Conservation (phyloP, 371 early-diverging fungal species). For the Circinella umbellata region DNA sequence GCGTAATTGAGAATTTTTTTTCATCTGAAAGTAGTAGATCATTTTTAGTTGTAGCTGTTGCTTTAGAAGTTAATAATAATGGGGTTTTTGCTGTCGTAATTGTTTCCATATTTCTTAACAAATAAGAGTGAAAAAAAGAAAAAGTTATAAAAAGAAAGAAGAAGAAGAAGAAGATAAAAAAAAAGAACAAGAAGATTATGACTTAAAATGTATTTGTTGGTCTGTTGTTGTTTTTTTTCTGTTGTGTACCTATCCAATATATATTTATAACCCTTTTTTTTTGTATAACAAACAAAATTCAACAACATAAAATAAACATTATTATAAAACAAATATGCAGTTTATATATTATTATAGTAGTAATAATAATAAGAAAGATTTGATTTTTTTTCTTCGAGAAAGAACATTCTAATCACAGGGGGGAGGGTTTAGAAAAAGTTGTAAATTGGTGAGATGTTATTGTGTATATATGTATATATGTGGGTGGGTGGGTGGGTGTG, state of each 20-base stretch:
- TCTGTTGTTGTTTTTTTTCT: no score
- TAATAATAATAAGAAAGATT: neutral
- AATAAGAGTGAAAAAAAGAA: neutral
- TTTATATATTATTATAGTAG: no score
- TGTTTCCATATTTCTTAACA: no score
- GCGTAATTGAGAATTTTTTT: conserved; percentile 37
- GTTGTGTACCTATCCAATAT: no score
- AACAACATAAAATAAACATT: neutral
- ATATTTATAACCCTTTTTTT: no score
- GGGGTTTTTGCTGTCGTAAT: neutral
- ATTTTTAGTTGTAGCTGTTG: neutral
- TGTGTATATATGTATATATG: no score
- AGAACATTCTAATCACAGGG: no score
- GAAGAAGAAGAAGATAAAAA: neutral
- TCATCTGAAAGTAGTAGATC: neutral
- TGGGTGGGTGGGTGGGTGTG: neutral
- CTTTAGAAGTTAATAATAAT: neutral
- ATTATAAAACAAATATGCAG: neutral
- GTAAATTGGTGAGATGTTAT: no score
- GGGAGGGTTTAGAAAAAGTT: no score
- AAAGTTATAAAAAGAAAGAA: neutral
- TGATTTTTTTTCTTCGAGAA: no score
- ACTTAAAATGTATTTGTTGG: no score
- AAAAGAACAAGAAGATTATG: neutral
- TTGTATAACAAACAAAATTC: conserved; percentile 3